phyloP scores from a whole-genome alignment of 2,329 filamentous ascomycete genomes.

The Epichloe sibirici region DNA sequence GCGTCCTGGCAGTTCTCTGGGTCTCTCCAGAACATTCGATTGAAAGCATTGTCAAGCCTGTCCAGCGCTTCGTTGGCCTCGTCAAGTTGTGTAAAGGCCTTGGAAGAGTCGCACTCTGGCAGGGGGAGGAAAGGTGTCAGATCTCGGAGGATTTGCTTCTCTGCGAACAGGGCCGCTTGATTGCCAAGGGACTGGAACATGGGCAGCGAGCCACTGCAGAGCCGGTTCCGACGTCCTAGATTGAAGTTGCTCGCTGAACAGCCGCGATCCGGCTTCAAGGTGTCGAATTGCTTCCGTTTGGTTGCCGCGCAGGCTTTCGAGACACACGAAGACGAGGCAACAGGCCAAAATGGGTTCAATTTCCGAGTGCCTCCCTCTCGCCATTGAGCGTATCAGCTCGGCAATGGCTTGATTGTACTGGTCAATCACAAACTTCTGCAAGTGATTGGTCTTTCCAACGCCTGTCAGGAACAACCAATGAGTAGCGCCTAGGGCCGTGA shows the following conservation, averaged over 20 bases:
- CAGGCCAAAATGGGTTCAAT: constrained; percentile 1
- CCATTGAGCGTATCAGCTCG: not conserved
- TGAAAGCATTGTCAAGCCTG: constrained; percentile 1
- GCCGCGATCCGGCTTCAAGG: constrained; percentile 1
- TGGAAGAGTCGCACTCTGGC: not conserved
- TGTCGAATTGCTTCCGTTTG: constrained; percentile 2
- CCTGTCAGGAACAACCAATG: constrained; percentile 2
- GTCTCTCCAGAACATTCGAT: not conserved
- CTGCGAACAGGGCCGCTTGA: constrained; percentile 1
- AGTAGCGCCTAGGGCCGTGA: constrained; percentile 1
- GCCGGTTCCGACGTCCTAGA: not conserved
- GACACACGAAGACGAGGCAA: constrained; percentile 1
- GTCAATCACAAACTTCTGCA: not conserved
- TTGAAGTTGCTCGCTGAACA: not conserved
- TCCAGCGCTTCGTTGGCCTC: constrained; percentile 3
- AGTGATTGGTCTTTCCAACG: not conserved
- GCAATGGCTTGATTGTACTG: constrained; percentile 2
- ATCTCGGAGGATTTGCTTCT: not conserved
- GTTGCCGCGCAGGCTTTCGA: constrained; percentile 3
- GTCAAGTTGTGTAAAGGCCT: not conserved
- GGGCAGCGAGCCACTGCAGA: constrained; percentile 1
- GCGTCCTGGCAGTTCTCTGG: not conserved
- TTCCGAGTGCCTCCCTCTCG: not conserved
- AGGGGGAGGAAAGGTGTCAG: not conserved
- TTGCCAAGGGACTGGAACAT: constrained; percentile 4